Evolutionary conservation across 1,284 basidiomycete species (phyloP).

Genomic region (Cryptococcus maquisensis): DNA sequence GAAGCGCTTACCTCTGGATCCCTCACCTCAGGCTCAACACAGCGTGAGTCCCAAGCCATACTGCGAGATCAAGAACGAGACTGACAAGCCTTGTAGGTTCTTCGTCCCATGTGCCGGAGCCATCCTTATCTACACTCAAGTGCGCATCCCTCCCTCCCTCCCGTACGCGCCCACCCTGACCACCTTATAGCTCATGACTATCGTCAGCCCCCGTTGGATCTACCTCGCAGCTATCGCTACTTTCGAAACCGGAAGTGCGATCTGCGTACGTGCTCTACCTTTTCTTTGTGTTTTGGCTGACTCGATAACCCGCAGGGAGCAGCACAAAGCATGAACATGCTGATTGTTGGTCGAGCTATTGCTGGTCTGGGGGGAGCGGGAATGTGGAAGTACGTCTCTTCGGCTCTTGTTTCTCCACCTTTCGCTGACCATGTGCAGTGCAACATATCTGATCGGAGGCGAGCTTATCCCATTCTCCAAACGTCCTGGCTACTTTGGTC

Average conservation of each 20-base stretch:
- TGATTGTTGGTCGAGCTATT: conserved; percentile 26
- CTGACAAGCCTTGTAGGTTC: conserved; percentile 13
- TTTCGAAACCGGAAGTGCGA: conserved; percentile 22
- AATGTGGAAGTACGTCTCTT: conserved; percentile 23
- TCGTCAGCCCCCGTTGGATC: conserved; percentile 18
- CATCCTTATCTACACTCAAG: conserved; percentile 19
- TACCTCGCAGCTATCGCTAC: conserved; percentile 20
- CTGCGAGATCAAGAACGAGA: background rate
- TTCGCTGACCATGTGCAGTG: conserved; percentile 5
- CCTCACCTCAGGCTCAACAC: conserved; percentile 14
- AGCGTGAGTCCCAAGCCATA: conserved; percentile 5
- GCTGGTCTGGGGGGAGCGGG: conserved; percentile 28
- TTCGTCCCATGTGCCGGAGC: conserved; percentile 27
- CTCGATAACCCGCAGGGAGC: conserved; percentile 14
- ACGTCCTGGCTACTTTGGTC: conserved; percentile 21
- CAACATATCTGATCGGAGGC: conserved; percentile 23
- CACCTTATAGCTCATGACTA: conserved; percentile 21
- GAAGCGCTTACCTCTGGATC: background rate
- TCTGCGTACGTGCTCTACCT: conserved; percentile 17
- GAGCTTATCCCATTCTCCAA: conserved; percentile 26
- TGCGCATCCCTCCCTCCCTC: no score
- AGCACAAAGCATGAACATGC: conserved; percentile 23
- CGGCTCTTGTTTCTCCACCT: background rate
- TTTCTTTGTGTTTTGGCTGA: background rate
- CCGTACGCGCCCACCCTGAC: no score